Evolutionary conservation across 768 basidiomycete species (phyloP).

Genomic region (Amanita pallidorosea): DNA sequence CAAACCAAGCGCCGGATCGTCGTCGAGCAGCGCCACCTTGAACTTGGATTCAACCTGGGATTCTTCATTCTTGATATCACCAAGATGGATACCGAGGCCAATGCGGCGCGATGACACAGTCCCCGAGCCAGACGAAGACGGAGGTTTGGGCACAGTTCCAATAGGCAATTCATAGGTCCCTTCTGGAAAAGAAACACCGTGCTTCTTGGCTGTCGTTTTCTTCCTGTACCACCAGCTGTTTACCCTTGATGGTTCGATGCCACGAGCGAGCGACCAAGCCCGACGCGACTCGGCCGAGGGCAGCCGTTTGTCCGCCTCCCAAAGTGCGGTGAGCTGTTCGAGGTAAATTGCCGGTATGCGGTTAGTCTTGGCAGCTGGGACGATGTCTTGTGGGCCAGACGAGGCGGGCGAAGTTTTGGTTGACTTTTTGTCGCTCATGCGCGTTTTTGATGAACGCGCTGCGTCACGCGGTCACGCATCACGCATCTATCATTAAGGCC

Average conservation of each 20-base stretch:
- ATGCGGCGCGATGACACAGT: too few species aligned
- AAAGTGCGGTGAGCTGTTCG: slow-evolving; percentile 24
- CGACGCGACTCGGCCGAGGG: slow-evolving; percentile 25
- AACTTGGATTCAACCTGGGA: neutral
- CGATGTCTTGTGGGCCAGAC: neutral
- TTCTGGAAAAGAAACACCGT: slow-evolving; percentile 15
- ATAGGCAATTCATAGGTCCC: slow-evolving; percentile 27
- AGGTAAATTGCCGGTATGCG: slow-evolving; percentile 7
- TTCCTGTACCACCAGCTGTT: slow-evolving; percentile 29
- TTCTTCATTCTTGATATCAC: neutral
- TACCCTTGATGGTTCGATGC: slow-evolving; percentile 21
- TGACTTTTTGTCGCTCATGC: neutral
- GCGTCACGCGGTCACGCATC: too few species aligned
- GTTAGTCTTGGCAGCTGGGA: neutral
- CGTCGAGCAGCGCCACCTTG: neutral
- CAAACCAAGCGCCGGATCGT: neutral
- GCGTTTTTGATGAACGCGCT: too few species aligned
- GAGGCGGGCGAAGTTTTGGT: neutral
- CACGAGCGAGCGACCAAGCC: slow-evolving; percentile 28
- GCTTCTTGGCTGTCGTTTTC: slow-evolving; percentile 17
- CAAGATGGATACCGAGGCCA: neutral
- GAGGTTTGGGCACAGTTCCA: slow-evolving; percentile 9
- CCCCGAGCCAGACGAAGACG: neutral
- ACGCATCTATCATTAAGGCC: too few species aligned
- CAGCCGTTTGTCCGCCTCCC: slow-evolving; percentile 25